phyloP scores from a whole-genome alignment of 176 grass and related monocot species.

The Urochloa ruziziensis region DNA sequence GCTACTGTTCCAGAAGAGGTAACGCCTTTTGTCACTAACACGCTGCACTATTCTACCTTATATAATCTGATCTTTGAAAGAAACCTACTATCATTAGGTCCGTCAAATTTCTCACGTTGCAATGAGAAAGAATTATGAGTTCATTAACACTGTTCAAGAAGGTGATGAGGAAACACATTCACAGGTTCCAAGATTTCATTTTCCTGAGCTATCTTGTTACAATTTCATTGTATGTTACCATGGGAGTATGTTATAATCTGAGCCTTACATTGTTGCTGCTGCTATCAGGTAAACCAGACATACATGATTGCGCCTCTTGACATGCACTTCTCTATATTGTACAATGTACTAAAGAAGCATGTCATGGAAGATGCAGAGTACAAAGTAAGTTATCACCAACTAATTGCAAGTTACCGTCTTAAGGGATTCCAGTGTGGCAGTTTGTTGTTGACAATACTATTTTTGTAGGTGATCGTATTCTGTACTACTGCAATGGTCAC shows the following conservation, averaged over 20 bases:
- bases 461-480: slow-evolving; percentile 87
- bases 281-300: slow-evolving; percentile 75
- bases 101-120: slow-evolving; percentile 78
- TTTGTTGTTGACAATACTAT: not conserved
- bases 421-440: slow-evolving; percentile 2
- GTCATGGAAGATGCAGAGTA: slow-evolving; percentile 73
- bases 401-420: slow-evolving; percentile 19
- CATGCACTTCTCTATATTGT: slow-evolving; percentile 71
- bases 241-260: not conserved
- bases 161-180: slow-evolving; percentile 90
- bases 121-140: slow-evolving; percentile 72
- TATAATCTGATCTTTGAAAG: slow-evolving; percentile 18
- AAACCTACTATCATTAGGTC: slow-evolving; percentile 51
- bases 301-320: slow-evolving; percentile 67
- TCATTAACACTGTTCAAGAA: slow-evolving; percentile 91
- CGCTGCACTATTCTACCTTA: slow-evolving; percentile 3
- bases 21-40: slow-evolving; percentile 28
- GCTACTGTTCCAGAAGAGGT: slow-evolving; percentile 92
- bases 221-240: slow-evolving; percentile 6
- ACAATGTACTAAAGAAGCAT: slow-evolving; percentile 64
- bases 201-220: slow-evolving; percentile 33
- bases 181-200: slow-evolving; percentile 48
- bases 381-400: slow-evolving; percentile 59
- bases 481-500: slow-evolving; percentile 98
- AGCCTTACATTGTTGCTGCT: slow-evolving; percentile 25